Percentiles rank a stretch among this genome's conserved stretches.
Evolutionary conservation across 2,329 filamentous ascomycete genomes (phyloP).

Genomic region (Ophiostoma populinum): DNA sequence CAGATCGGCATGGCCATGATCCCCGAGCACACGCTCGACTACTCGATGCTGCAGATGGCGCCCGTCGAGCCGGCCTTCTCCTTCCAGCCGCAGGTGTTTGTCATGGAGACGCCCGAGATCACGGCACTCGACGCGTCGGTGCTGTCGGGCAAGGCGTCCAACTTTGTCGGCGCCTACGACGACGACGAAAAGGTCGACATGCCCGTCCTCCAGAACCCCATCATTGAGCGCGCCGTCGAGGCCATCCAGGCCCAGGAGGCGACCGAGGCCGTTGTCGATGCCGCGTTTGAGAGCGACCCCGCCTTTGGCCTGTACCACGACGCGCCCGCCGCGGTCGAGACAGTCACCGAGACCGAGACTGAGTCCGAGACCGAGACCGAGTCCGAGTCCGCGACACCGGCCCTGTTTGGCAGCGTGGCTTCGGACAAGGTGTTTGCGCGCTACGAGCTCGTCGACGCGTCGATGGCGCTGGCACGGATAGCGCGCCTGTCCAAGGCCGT

Average conservation of each 20-base stretch:
- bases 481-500: constrained; percentile 29
- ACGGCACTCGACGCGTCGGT: constrained; percentile 36
- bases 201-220: constrained; percentile 31
- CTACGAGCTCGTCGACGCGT: constrained; percentile 37
- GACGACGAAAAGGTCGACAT: constrained; percentile 40
- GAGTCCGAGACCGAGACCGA: constrained; percentile 27
- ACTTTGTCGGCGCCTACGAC: constrained; percentile 29
- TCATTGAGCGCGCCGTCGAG: constrained; percentile 19
- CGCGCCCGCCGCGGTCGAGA: constrained; percentile 16
- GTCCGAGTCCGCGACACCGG: constrained; percentile 20
- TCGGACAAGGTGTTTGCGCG: constrained; percentile 46
- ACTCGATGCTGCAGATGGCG: constrained; percentile 50
- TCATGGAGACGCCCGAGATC: constrained; percentile 21
- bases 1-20: constrained; percentile 72
- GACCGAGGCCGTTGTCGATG: constrained; percentile 26
- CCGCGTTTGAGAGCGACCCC: constrained; percentile 45
- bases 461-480: constrained; percentile 30
- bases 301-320: constrained; percentile 44
- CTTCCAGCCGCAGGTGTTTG: constrained; percentile 54
- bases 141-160: constrained; percentile 55
- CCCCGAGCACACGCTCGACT: constrained; percentile 61
- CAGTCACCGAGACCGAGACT: constrained; percentile 14
- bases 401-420: constrained; percentile 38
- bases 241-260: constrained; percentile 13
- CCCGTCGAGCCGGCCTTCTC: constrained; percentile 31